Evolutionary conservation across 805 yeast genomes (phyloP).

Genomic region (Yarrowia deformans): DNA sequence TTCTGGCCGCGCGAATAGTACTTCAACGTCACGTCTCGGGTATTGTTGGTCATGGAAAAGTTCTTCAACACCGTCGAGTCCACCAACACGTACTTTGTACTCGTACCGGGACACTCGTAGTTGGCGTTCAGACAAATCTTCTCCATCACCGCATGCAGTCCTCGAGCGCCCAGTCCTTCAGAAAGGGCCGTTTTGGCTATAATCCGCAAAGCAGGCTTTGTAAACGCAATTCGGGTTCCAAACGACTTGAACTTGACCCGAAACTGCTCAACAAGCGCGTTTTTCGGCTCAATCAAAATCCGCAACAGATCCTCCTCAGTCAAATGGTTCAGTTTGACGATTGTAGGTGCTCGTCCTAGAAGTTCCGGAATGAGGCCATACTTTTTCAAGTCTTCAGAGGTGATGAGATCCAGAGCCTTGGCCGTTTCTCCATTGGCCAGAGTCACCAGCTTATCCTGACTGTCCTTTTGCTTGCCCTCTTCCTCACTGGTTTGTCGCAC

Average conservation of each 20-base stretch:
- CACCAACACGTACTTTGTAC: slow-evolving; percentile 59
- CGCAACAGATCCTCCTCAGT: slow-evolving; percentile 56
- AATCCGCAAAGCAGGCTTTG: slow-evolving; percentile 57
- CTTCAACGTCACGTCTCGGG: slow-evolving; percentile 52
- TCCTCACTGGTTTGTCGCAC: neutral
- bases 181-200: slow-evolving; percentile 59
- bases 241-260: slow-evolving; percentile 61
- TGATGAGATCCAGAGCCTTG: slow-evolving; percentile 56
- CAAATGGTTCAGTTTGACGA: slow-evolving; percentile 59
- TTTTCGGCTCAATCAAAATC: slow-evolving; percentile 63
- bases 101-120: slow-evolving; percentile 67
- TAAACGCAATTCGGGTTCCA: slow-evolving; percentile 60
- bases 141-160: slow-evolving; percentile 63
- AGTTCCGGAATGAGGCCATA: slow-evolving; percentile 68
- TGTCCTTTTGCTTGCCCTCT: slow-evolving; percentile 15
- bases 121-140: slow-evolving; percentile 59
- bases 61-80: slow-evolving; percentile 45
- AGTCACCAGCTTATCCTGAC: slow-evolving; percentile 49
- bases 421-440: slow-evolving; percentile 52
- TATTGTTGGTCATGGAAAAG: slow-evolving; percentile 49
- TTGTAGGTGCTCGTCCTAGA: slow-evolving; percentile 64
- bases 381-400: slow-evolving; percentile 59
- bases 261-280: slow-evolving; percentile 62
- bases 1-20: slow-evolving; percentile 58
- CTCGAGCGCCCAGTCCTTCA: slow-evolving; percentile 70